Base-by-base conservation (phyloP, 352 stramenopile genomes). In the Blastocystis sp. region DNA sequence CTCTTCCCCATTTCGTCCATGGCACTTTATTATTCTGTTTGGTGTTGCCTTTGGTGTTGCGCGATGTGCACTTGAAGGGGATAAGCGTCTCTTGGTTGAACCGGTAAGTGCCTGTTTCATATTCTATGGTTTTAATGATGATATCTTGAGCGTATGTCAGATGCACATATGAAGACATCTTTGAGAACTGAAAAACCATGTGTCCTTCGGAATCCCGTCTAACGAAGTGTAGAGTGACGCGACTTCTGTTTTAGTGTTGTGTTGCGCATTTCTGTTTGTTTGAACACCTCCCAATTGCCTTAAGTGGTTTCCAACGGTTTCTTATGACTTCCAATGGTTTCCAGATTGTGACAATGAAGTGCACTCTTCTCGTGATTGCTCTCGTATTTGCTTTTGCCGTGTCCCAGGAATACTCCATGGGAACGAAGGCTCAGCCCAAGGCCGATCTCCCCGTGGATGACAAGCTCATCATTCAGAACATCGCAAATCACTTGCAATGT, bases 131-230 rank as follows among this genome's bases (percentile, higher is more conserved):
- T 45, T 66, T 59, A 19, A 85, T 66, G 74, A 85, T 85, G 74
- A 85, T 35, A 29, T 50, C 39, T 59, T 51, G 74, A 85, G 74
- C 74, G 74, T 85, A 85, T 85, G 74, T 85, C 74, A 45, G 74
- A 85, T 31, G 21, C 16, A 35, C n/a, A 3, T 19, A 50, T 85
- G 74, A 85, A 24, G 74, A 85, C 74, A 59, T 70, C 74, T 85
- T 85, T 85, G 74, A 85, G 74, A 85, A 59, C 74, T 85, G 74
- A 85, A 59, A 55, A 66, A 24, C n/a, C 33, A 29, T 69, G 12
- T 37, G n/a, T 67, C 33, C 10, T 66, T 6, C 21, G 16, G 35
- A 16, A 55, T 55, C 45, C 45, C 6, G 6, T 55, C 33, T 65
- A 81, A 65, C 39, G 21, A n/a, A 33, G 45, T 81, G 13, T 62